Evolutionary conservation across 1,284 basidiomycete genomes (phyloP).

Genomic region (Moesziomyces parantarcticus): DNA sequence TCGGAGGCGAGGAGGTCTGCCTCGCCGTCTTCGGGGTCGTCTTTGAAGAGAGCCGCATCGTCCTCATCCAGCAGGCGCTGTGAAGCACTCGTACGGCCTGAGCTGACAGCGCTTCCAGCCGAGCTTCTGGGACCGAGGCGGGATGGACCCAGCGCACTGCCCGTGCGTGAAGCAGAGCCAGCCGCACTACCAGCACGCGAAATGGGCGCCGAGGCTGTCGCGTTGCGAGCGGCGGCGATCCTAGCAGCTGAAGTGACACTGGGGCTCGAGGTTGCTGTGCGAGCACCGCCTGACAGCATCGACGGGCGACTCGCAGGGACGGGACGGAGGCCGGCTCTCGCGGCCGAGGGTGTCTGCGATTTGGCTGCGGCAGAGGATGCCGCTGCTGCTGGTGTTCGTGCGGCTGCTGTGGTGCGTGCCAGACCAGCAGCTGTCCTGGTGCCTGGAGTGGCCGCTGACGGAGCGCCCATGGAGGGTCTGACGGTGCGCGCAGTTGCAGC

Average conservation of each 20-base stretch:
- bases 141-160: constrained; percentile 32
- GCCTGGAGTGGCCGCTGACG: constrained; percentile 14
- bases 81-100: constrained; percentile 33
- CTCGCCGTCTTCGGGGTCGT: constrained; percentile 17
- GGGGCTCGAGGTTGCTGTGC: constrained; percentile 37
- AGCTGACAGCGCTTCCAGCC: constrained; percentile 36
- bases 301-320: constrained; percentile 47
- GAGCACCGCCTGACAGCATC: constrained; percentile 40
- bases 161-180: constrained; percentile 17
- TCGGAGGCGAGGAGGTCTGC: constrained; percentile 11
- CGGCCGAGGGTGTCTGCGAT: constrained; percentile 42
- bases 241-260: constrained; percentile 28
- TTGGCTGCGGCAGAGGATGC: constrained; percentile 15
- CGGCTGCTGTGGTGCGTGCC: constrained; percentile 11
- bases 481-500: constrained; percentile 16
- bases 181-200: constrained; percentile 29
- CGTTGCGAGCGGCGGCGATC: constrained; percentile 12
- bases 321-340: constrained; percentile 51
- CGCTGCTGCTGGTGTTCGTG: constrained; percentile 10
- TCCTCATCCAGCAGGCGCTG: constrained; percentile 24
- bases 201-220: constrained; percentile 32
- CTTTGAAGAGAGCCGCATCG: constrained; percentile 7
- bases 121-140: constrained; percentile 35
- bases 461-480: constrained; percentile 7
- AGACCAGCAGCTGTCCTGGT: constrained; percentile 18